Percentiles rank a stretch among this genome's conserved stretches.
Conservation (phyloP, 2,329 filamentous ascomycete genomes). For the Ceratocystis lukuohia region DNA sequence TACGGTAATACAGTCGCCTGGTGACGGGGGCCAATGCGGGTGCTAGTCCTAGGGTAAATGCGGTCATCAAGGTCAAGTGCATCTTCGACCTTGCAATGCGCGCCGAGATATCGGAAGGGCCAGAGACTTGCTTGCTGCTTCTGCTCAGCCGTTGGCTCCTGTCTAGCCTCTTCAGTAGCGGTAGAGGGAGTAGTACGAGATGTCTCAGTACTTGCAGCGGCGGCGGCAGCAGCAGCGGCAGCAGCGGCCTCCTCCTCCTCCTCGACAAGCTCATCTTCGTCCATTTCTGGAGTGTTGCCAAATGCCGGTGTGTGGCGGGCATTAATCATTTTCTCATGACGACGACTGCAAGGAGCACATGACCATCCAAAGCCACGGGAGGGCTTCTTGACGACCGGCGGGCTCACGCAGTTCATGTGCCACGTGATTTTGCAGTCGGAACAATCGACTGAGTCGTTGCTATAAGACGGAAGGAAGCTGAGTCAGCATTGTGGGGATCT, state of each 20-base stretch:
- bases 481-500: conserved; percentile 13
- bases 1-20: conserved; percentile 77
- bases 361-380: conserved; percentile 97
- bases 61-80: conserved; percentile 93
- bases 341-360: conserved; percentile 86
- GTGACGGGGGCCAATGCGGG: conserved; percentile 77
- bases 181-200: conserved; percentile 24
- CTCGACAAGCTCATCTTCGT: conserved; percentile 53
- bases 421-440: conserved; percentile 91
- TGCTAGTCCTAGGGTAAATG: conserved; percentile 91
- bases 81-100: conserved; percentile 91
- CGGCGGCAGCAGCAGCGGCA: conserved; percentile 39
- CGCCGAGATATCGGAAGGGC: conserved; percentile 90
- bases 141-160: conserved; percentile 64
- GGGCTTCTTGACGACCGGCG: conserved; percentile 85
- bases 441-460: conserved; percentile 90
- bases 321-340: conserved; percentile 86
- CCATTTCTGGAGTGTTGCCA: conserved; percentile 49
- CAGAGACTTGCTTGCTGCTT: conserved; percentile 86
- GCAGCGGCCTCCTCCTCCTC: conserved; percentile 59
- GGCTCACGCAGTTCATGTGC: conserved; percentile 95
- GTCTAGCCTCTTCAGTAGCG: conserved; percentile 37
- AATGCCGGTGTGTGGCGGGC: conserved; percentile 62
- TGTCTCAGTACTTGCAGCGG: conserved; percentile 42
- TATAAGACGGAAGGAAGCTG: conserved; percentile 27